A percentile compares a stretch with the other conserved stretches of the same genome.
These are phyloP conservation scores for Candolleomyces efflorescens DNA, from an alignment of 768 basidiomycete genomes.

Conservation along the genomic window DNA sequence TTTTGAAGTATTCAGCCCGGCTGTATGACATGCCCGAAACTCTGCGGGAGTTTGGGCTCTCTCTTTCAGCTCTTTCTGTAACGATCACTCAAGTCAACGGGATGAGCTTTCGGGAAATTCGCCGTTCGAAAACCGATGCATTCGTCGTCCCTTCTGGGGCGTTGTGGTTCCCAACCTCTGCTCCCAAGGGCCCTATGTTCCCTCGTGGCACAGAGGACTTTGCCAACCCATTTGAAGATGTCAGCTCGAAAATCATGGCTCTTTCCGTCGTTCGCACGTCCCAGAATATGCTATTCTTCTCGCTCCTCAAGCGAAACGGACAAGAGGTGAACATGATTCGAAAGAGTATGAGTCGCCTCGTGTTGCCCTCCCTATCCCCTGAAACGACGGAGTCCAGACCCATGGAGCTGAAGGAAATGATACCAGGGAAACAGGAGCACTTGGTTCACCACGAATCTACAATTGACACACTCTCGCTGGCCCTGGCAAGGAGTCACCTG, in stretches of 20 bases:
- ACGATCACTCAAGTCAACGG: conserved; percentile 64
- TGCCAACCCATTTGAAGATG: conserved; percentile 31
- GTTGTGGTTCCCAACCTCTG: conserved; percentile 59
- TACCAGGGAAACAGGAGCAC: not conserved
- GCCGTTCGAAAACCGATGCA: conserved; percentile 65
- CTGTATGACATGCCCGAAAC: conserved; percentile 38
- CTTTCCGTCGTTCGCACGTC: conserved; percentile 63
- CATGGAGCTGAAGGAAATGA: conserved; percentile 39
- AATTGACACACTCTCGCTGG: conserved; percentile 48
- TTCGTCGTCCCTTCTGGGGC: conserved; percentile 68
- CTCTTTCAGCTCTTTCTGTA: conserved; percentile 54
- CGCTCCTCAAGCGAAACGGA: conserved; percentile 59
- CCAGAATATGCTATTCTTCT: conserved; percentile 65
- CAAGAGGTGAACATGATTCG: conserved; percentile 67
- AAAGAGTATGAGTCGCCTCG: conserved; percentile 59
- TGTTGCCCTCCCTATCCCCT: conserved; percentile 42
- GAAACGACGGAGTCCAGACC: conserved; percentile 39
- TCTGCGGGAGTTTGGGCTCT: conserved; percentile 49
- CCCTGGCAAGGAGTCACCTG: conserved; percentile 64
- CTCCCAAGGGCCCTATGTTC: conserved; percentile 60
- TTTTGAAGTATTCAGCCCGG: conserved; percentile 50
- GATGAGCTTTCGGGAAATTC: conserved; percentile 67
- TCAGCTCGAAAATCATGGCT: conserved; percentile 42
- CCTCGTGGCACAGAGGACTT: conserved; percentile 38
- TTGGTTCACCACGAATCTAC: conserved; percentile 13